These are phyloP conservation scores for Rhizophora mangle DNA, from an alignment of 345 rosid genomes.

Conservation along the genomic window DNA sequence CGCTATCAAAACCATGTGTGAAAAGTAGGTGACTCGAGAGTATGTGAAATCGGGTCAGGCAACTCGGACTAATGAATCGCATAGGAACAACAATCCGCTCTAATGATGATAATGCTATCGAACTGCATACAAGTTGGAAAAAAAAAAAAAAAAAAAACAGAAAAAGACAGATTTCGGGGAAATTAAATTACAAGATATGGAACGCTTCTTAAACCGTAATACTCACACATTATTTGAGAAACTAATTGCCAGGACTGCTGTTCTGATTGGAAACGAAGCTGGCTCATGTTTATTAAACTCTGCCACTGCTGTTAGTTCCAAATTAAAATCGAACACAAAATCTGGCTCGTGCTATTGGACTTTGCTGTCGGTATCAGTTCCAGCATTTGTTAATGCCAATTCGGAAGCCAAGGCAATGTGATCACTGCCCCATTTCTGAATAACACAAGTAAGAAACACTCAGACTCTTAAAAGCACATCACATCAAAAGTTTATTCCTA, in stretches of 20 bases:
- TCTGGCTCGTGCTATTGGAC: constrained; percentile 3
- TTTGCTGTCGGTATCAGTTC: constrained; percentile 13
- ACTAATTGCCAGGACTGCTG: background rate
- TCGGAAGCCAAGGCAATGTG: constrained; percentile 89
- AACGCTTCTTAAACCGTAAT: too few relatives aligned
- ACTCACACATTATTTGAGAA: background rate
- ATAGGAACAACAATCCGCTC: too few relatives aligned
- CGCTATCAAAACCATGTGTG: too few relatives aligned
- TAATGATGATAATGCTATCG: too few relatives aligned
- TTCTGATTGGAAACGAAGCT: constrained; percentile 1
- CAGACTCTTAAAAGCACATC: background rate
- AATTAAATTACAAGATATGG: too few relatives aligned
- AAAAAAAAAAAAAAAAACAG: too few relatives aligned
- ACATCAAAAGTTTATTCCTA: background rate
- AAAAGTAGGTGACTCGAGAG: too few relatives aligned
- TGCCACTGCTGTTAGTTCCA: constrained; percentile 4
- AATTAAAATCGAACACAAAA: background rate
- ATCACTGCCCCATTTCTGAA: constrained; percentile 98
- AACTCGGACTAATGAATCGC: too few relatives aligned
- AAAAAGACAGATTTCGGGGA: too few relatives aligned
- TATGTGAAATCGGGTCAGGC: too few relatives aligned
- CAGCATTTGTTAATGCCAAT: constrained; percentile 46
- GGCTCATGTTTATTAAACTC: constrained; percentile 5
- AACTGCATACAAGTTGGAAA: too few relatives aligned
- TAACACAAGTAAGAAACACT: background rate